These are phyloP conservation scores for Podospora bellae-mahoneyi DNA, from an alignment of 495 filamentous ascomycete species.

Conservation along the genomic window DNA sequence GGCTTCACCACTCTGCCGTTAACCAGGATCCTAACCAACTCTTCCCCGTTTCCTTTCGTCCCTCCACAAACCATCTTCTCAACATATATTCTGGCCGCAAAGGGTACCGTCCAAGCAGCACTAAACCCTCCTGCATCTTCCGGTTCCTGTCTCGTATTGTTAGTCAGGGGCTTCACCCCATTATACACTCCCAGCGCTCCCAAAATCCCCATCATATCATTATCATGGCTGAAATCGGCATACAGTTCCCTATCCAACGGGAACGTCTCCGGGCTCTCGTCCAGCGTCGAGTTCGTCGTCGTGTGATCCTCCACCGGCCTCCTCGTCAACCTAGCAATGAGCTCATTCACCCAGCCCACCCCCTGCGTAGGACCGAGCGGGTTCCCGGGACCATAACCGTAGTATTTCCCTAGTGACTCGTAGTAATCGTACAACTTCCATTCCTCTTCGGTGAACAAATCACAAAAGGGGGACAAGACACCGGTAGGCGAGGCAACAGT, in stretches of 20 bases:
- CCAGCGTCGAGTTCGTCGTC: conserved; percentile 68
- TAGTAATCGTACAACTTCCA: conserved; percentile 76
- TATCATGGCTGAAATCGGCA: conserved; percentile 87
- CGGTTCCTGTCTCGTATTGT: conserved; percentile 43
- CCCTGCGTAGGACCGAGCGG: conserved; percentile 75
- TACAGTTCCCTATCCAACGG: conserved; percentile 64
- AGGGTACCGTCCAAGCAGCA: conserved; percentile 73
- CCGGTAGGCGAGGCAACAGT: conserved; percentile 53
- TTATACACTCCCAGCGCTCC: conserved; percentile 74
- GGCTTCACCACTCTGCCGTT: conserved; percentile 78
- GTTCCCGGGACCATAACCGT: conserved; percentile 68
- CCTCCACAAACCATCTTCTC: conserved; percentile 73
- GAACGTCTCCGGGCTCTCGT: conserved; percentile 59
- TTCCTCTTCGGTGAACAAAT: conserved; percentile 63
- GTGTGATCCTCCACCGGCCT: conserved; percentile 66
- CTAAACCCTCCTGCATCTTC: conserved; percentile 54
- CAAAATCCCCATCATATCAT: conserved; percentile 71
- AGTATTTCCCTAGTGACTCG: conserved; percentile 74
- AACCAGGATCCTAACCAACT: conserved; percentile 63
- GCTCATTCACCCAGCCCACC: conserved; percentile 78
- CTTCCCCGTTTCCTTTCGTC: not conserved
- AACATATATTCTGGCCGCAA: conserved; percentile 71
- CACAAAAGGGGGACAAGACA: conserved; percentile 61
- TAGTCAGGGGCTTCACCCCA: conserved; percentile 45
- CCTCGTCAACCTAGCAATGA: conserved; percentile 71